Base-by-base conservation (phyloP, 257 asterid species). In the Catharanthus roseus region DNA sequence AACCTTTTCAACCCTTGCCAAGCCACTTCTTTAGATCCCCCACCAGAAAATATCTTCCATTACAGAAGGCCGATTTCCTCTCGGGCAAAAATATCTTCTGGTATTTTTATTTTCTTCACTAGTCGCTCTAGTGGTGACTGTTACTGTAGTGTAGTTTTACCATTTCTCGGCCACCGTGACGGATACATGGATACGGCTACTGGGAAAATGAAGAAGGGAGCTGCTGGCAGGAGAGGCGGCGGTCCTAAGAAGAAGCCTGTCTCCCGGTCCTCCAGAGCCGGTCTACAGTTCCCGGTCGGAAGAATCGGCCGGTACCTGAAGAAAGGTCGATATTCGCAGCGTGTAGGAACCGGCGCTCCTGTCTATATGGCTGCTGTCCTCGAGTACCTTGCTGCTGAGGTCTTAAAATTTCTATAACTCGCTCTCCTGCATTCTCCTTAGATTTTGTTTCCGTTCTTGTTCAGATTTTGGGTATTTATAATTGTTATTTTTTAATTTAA, bases 331-430 rank as follows among this genome's bases (percentile, higher is more conserved):
- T 68, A 68, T 45, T 49, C 72, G 16, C 38, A 68, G 61, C 72
- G 72, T 19, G 62, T 68, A 15, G 61, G 61, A 49, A 68, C 47
- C 3, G 72, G 72, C 8, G 72, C 72, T 31, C 72, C 72, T 18
- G 72, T 68, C 45, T 68, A 68, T 4, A 15, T 68, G 72, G 72
- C 72, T 33, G 72, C 62, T 62, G 72, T 68, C 42, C 72, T 68
- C 45, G 72, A 68, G 29, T 68, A 68, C 47, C 61, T 68, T 5
- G 62, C 72, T 68, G 72, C 62, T 28, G 72, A 68, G 45, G 72
- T 68, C 16, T 1, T 64, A 18, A 9, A 19, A 34, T 64, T 47
- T 47, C 24, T 47, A 13, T 19, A 2, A 4, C 24, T 21, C 31
- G 1, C 6, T 15, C 57, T 7, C 26, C 36, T 49, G 41, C 36